Base-by-base conservation (phyloP, 2,329 filamentous ascomycete genomes). In the Botrytis squamosa region DNA sequence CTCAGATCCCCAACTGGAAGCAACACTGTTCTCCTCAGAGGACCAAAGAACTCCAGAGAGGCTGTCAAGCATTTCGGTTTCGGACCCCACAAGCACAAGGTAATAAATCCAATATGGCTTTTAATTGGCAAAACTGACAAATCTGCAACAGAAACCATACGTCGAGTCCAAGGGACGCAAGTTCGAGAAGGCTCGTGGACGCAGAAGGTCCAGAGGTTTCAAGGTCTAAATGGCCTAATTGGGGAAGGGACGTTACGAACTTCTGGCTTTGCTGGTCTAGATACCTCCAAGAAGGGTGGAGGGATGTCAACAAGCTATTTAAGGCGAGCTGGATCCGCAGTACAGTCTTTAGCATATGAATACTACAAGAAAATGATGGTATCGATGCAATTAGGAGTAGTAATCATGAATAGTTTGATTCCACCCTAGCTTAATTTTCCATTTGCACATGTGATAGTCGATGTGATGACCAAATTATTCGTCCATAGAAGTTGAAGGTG, bases 31-130 rank as follows among this genome's bases (percentile, higher is more conserved):
- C 91, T 98, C 82, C 92, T 99, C 84, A 93, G 96, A 85, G 96
- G 96, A 79, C 95, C 96, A 86, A 99, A 98, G 94, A 98, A 98
- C 88, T 86, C 94, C 81, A 92, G 96, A 84, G 96, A 99, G 91
- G 93, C 96, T 77, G 88, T 98, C 86, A 98, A 97, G 93, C 97
- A 99, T 89, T 99, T 99, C 84, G 96, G 97, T 84, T 93, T 99
- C 82, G 97, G 96, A 80, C 96, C 96, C 79, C 96, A 99, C 91
- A 95, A 91, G 86, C 88, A 97, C 92, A 99, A 98, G 93, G 93
- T 94, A 85, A 80, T 88, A 29, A 84, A 79, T 87, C 18, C 20
- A 44, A n/a, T 1, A 20, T 2, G 12, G 36, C 4, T 33, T 36
- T 29, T 36, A 10, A 9, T 22, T 44, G 22, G 7, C 16, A 55